Conservation (phyloP, 2,329 filamentous ascomycete species). For the Colletotrichum sp. region DNA sequence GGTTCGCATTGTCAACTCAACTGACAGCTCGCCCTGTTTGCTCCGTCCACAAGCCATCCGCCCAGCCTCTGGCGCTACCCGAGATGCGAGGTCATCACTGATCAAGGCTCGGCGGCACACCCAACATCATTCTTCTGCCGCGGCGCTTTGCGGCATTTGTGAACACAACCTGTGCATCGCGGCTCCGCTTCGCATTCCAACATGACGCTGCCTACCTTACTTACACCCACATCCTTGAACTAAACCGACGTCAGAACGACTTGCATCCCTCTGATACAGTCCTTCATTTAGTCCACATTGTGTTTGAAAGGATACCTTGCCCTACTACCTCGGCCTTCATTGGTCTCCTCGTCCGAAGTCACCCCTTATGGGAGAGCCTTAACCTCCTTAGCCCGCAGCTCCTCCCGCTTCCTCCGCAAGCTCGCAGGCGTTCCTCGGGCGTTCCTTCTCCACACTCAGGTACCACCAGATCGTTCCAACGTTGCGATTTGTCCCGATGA, state of each 20-base stretch:
- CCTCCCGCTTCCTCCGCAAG: background rate
- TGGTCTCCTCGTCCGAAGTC: conserved; percentile 4
- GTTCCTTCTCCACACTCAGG: background rate
- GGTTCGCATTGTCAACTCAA: background rate
- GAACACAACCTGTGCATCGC: background rate
- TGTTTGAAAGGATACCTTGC: background rate
- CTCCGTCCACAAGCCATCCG: background rate
- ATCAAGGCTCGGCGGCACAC: background rate
- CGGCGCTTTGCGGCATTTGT: background rate
- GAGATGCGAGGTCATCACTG: background rate
- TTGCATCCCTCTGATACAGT: background rate
- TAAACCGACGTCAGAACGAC: background rate
- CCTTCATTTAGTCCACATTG: background rate
- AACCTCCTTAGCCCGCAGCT: background rate
- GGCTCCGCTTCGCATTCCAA: background rate
- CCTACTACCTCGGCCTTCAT: background rate
- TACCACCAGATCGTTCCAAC: background rate
- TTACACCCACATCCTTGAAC: background rate
- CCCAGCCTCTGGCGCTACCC: background rate
- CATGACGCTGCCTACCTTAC: background rate
- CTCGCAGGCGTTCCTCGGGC: background rate
- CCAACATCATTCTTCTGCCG: background rate
- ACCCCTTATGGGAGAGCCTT: background rate
- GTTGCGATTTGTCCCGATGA: background rate
- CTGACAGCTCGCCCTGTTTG: conserved; percentile 1